Evolutionary conservation across 2,329 filamentous ascomycete genomes (phyloP).

Genomic region (Zopfia rhizophila): DNA sequence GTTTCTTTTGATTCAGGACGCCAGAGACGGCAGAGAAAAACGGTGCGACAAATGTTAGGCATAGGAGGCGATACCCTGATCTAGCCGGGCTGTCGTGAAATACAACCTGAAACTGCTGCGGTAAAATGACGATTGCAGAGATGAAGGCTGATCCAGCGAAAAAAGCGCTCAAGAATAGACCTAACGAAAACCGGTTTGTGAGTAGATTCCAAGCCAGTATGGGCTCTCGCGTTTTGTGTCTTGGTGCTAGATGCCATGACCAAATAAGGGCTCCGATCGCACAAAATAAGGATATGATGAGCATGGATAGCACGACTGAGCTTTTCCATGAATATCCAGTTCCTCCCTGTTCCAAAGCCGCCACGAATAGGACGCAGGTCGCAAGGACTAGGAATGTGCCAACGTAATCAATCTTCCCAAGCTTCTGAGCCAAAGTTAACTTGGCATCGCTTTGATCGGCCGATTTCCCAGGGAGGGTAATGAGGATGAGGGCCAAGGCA

Average conservation of each 20-base stretch:
- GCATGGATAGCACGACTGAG: neutral
- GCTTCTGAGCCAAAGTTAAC: no score
- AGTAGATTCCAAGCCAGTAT: constrained; percentile 2
- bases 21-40: constrained; percentile 4
- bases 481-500: no score
- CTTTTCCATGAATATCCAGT: constrained; percentile 4
- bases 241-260: constrained; percentile 1
- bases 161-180: constrained; percentile 5
- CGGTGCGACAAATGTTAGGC: neutral
- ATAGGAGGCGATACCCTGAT: constrained; percentile 11
- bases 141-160: constrained; percentile 7
- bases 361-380: neutral
- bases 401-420: neutral
- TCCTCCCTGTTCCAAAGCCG: constrained; percentile 3
- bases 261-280: no score
- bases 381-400: constrained; percentile 1
- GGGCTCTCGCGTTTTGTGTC: neutral
- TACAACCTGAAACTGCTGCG: constrained; percentile 11
- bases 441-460: no score
- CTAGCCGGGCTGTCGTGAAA: constrained; percentile 5
- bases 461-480: no score
- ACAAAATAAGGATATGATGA: neutral
- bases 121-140: constrained; percentile 11
- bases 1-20: constrained; percentile 2
- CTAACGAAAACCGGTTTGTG: neutral